phyloP scores from a whole-genome alignment of 176 grass and related monocot genomes.

The Oropetium thomaeum region DNA sequence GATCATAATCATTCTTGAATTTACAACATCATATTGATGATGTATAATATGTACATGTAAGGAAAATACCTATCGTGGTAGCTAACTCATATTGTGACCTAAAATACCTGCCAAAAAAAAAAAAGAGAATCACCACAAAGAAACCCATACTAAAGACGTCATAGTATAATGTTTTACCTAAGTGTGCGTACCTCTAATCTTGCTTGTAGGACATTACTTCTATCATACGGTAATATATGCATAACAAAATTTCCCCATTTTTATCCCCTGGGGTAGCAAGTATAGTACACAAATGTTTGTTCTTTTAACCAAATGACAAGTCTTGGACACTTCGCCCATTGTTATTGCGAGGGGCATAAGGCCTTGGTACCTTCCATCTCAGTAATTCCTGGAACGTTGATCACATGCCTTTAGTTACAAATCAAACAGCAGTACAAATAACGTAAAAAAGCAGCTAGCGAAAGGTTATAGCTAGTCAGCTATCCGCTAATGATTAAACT shows the following conservation, averaged over 20 bases:
- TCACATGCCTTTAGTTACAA: background rate
- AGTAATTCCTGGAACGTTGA: slow-evolving; percentile 56
- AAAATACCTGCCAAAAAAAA: slow-evolving; percentile 35
- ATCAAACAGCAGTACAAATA: slow-evolving; percentile 19
- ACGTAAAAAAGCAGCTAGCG: background rate
- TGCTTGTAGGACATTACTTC: background rate
- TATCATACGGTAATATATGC: slow-evolving; percentile 6
- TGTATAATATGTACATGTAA: slow-evolving; percentile 29
- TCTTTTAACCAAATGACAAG: slow-evolving; percentile 35
- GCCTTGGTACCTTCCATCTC: slow-evolving; percentile 85
- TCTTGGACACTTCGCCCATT: slow-evolving; percentile 44
- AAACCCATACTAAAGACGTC: too few species aligned
- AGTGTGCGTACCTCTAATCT: slow-evolving; percentile 19
- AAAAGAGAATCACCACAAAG: too few species aligned
- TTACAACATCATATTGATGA: background rate
- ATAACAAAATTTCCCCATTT: background rate
- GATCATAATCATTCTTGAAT: background rate
- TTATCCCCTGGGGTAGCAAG: background rate
- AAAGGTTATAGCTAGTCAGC: background rate
- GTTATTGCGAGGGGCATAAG: slow-evolving; percentile 67
- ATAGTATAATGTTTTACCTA: too few species aligned
- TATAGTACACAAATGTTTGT: slow-evolving; percentile 18
- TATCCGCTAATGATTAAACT: slow-evolving; percentile 2
- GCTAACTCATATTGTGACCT: background rate
- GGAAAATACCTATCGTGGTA: background rate